A percentile compares a stretch with the other conserved stretches of the same genome.
Evolutionary conservation across 192 early-diverging fungal species (phyloP).

Genomic region (Nowakowskiella sp.): DNA sequence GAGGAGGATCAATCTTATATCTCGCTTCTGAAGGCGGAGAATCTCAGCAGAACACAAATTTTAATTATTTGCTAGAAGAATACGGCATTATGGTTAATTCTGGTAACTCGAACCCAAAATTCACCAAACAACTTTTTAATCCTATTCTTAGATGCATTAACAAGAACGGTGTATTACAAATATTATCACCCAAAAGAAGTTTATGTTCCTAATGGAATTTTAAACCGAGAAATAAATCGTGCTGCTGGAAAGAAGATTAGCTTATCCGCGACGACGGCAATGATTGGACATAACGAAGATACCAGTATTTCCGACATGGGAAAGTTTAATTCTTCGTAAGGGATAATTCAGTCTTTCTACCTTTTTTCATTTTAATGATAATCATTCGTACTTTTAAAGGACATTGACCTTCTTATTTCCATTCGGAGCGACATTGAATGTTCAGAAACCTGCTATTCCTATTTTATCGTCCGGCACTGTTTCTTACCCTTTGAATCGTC

Average conservation of each 20-base stretch:
- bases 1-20: conserved; percentile 55
- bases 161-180: conserved; percentile 51
- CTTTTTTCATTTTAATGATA: conserved; percentile 7
- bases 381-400: conserved; percentile 14
- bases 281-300: conserved; percentile 6
- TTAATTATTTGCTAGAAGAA: conserved; percentile 61
- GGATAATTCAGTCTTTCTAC: conserved; percentile 7
- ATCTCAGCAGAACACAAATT: conserved; percentile 46
- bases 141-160: conserved; percentile 37
- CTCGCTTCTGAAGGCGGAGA: conserved; percentile 56
- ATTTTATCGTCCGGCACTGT: conserved; percentile 50
- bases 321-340: conserved; percentile 24
- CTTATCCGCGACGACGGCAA: neutral
- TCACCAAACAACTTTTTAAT: conserved; percentile 2
- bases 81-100: conserved; percentile 56
- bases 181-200: conserved; percentile 62
- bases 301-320: conserved; percentile 13
- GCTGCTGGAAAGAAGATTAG: conserved; percentile 47
- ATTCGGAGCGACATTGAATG: conserved; percentile 52
- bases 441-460: conserved; percentile 57
- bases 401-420: conserved; percentile 50
- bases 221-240: conserved; percentile 52
- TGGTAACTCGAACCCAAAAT: conserved; percentile 20
- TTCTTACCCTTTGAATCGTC: conserved; percentile 54
- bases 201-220: conserved; percentile 47